Conservation (phyloP, 2,329 filamentous ascomycete species). For the Hyphodiscus sp. region DNA sequence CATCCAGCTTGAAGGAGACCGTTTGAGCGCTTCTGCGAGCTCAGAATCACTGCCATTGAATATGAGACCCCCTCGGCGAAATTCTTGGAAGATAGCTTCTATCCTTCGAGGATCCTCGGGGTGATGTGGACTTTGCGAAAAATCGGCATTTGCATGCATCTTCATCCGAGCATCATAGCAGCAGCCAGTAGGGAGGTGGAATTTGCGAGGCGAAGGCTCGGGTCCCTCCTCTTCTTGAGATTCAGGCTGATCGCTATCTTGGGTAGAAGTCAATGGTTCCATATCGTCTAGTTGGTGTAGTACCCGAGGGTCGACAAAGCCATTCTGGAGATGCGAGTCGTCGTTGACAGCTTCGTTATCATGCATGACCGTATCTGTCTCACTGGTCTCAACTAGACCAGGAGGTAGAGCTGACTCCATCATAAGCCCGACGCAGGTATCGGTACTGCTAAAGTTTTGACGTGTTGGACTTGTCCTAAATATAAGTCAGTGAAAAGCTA, state of each 20-base stretch:
- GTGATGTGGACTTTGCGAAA: conserved; percentile 69
- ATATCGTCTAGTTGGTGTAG: conserved; percentile 10
- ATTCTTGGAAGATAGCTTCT: conserved; percentile 84
- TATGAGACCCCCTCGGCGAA: conserved; percentile 75
- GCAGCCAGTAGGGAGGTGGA: conserved; percentile 58
- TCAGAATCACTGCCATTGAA: conserved; percentile 53
- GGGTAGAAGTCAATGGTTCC: conserved; percentile 5
- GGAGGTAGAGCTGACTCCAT: conserved; percentile 8
- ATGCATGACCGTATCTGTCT: conserved; percentile 18
- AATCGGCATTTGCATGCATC: conserved; percentile 82
- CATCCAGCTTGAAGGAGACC: conserved; percentile 55
- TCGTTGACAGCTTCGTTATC: conserved; percentile 6
- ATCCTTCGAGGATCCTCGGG: conserved; percentile 93
- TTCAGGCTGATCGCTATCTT: conserved; percentile 10
- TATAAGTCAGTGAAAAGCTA: too few species aligned
- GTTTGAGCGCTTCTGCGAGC: conserved; percentile 43
- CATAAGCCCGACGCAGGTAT: background rate
- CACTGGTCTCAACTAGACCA: conserved; percentile 11
- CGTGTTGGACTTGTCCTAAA: too few species aligned
- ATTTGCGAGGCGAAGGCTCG: conserved; percentile 7
- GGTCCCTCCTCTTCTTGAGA: conserved; percentile 9
- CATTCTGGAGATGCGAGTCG: conserved; percentile 15
- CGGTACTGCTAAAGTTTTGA: too few species aligned
- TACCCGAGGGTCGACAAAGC: conserved; percentile 22
- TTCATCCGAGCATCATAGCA: conserved; percentile 96